Conservation (phyloP, 2,329 filamentous ascomycete species). For the Pyrenochaeta sp. region DNA sequence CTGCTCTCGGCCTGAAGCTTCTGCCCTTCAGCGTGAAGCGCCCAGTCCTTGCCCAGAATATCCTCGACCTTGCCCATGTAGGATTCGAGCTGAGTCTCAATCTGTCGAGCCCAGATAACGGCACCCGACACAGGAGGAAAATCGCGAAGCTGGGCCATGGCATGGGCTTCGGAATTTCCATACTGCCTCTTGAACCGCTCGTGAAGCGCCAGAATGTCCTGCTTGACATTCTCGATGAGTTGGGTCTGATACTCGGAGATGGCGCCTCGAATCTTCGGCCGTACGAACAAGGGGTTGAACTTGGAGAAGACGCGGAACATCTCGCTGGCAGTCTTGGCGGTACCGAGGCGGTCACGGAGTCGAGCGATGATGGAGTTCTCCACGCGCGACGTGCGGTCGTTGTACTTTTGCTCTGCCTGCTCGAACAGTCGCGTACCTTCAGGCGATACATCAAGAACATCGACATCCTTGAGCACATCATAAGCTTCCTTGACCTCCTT, state of each 20-base stretch:
- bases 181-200: constrained; percentile 99
- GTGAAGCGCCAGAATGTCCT: constrained; percentile 90
- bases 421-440: constrained; percentile 93
- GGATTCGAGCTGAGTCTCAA: constrained; percentile 90
- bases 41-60: constrained; percentile 93
- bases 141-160: constrained; percentile 97
- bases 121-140: constrained; percentile 94
- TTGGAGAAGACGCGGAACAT: constrained; percentile 99
- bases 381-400: constrained; percentile 93
- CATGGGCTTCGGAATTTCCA: constrained; percentile 95
- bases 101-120: constrained; percentile 97
- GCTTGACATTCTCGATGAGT: constrained; percentile 96
- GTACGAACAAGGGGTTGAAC: constrained; percentile 97
- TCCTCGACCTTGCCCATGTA: constrained; percentile 99
- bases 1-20: constrained; percentile 91
- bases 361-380: constrained; percentile 99
- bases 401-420: constrained; percentile 93
- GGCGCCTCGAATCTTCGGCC: constrained; percentile 97
- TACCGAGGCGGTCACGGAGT: constrained; percentile 88
- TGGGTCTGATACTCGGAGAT: constrained; percentile 98
- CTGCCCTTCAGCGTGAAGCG: constrained; percentile 90
- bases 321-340: constrained; percentile 95
- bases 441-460: constrained; percentile 88
- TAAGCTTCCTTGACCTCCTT: constrained; percentile 96
- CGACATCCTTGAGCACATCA: constrained; percentile 90